A percentile compares a stretch with the other conserved stretches of the same genome.
phyloP scores from a whole-genome alignment of 257 asterid genomes.

The Misopates orontium region DNA sequence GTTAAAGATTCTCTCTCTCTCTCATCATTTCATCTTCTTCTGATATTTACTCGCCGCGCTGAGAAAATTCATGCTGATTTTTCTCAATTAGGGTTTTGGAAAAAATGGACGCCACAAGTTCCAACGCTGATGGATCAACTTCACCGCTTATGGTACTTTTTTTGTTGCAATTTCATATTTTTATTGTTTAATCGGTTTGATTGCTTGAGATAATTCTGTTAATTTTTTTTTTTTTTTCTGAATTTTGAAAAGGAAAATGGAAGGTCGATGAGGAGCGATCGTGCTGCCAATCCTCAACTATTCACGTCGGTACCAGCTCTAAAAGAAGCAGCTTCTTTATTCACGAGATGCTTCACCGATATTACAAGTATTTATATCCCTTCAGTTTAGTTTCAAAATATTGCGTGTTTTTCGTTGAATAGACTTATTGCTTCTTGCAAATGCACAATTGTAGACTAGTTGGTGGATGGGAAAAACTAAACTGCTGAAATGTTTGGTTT shows the following conservation, averaged over 20 bases:
- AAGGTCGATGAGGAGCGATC: conserved; percentile 44
- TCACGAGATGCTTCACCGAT: conserved; percentile 77
- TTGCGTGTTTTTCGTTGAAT: too few relatives aligned
- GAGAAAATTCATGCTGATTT: too few relatives aligned
- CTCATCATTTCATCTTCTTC: neutral
- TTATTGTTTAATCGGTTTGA: neutral
- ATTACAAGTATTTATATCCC: conserved; percentile 43
- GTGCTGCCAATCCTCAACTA: conserved; percentile 67
- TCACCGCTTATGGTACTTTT: conserved; percentile 39
- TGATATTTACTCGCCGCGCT: too few relatives aligned
- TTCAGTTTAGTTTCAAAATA: too few relatives aligned
- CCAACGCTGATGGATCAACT: conserved; percentile 32
- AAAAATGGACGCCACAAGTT: conserved; percentile 39
- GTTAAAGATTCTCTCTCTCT: conserved; percentile 6
- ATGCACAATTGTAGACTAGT: too few relatives aligned
- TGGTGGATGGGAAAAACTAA: too few relatives aligned
- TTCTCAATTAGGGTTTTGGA: neutral
- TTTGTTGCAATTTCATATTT: neutral
- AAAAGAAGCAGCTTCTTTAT: conserved; percentile 80
- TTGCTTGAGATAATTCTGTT: neutral
- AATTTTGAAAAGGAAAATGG: conserved; percentile 43
- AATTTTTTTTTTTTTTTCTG: neutral
- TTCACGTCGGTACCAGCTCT: conserved; percentile 74
- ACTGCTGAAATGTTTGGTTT: too few relatives aligned
- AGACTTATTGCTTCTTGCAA: too few relatives aligned